Evolutionary conservation across 2,329 filamentous ascomycete genomes (phyloP).

Genomic region (Rhexocercosporidium sp.): DNA sequence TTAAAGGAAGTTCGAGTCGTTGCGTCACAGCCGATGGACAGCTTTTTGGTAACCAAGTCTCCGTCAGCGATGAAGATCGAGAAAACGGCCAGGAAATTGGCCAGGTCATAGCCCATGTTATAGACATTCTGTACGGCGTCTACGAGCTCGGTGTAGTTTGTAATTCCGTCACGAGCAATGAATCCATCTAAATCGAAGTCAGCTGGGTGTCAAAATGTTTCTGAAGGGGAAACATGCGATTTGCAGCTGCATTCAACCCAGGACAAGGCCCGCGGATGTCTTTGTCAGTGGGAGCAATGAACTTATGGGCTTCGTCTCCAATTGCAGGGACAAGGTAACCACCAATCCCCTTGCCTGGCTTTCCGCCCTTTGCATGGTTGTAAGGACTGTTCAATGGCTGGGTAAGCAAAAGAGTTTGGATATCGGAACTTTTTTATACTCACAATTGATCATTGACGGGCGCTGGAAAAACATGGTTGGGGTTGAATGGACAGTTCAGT

Average conservation of each 20-base stretch:
- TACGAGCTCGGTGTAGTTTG: slow-evolving; percentile 35
- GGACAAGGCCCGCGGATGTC: slow-evolving; percentile 50
- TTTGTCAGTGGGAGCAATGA: slow-evolving; percentile 25
- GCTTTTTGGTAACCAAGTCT: slow-evolving; percentile 31
- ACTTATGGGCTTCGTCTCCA: slow-evolving; percentile 37
- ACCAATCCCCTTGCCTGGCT: slow-evolving; percentile 46
- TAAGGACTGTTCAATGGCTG: slow-evolving; percentile 40
- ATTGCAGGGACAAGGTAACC: slow-evolving; percentile 50
- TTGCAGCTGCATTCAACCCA: slow-evolving; percentile 48
- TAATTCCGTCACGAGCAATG: slow-evolving; percentile 46
- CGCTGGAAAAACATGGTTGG: slow-evolving; percentile 45
- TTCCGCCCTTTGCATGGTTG: slow-evolving; percentile 48
- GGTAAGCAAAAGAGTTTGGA: too few relatives aligned
- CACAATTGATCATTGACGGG: slow-evolving; percentile 41
- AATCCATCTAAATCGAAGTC: slow-evolving; percentile 39
- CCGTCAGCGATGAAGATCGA: slow-evolving; percentile 32
- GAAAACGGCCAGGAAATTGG: slow-evolving; percentile 29
- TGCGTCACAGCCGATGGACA: slow-evolving; percentile 37
- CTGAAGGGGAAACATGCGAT: slow-evolving; percentile 29
- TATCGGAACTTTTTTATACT: too few relatives aligned
- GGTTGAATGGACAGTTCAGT: slow-evolving; percentile 43
- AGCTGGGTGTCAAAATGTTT: too few relatives aligned
- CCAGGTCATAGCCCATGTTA: slow-evolving; percentile 32
- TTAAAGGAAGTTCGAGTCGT: slow-evolving; percentile 40
- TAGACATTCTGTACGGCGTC: slow-evolving; percentile 37